These are phyloP conservation scores for Boechera divaricarpa DNA, from an alignment of 345 rosid species.

Conservation along the genomic window DNA sequence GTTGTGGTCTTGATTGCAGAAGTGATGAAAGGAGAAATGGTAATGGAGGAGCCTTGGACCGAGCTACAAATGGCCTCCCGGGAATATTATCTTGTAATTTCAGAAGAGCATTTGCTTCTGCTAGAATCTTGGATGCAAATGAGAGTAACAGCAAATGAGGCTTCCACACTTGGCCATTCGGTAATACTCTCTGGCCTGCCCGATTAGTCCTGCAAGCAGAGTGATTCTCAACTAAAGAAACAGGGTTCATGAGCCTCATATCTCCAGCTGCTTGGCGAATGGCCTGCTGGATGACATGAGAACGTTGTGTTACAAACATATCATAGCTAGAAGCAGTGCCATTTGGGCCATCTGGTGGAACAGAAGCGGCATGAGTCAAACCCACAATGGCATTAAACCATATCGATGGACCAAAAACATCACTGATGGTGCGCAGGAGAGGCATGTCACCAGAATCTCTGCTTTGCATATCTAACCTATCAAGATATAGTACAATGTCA, in stretches of 20 bases:
- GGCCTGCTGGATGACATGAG: slow-evolving; percentile 95
- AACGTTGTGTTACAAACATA: slow-evolving; percentile 96
- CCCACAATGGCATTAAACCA: slow-evolving; percentile 99
- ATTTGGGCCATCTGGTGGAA: slow-evolving; percentile 98
- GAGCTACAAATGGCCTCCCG: slow-evolving; percentile 73
- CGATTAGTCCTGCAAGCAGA: slow-evolving; percentile 98
- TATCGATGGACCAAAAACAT: slow-evolving; percentile 89
- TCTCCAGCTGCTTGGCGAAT: slow-evolving; percentile 99
- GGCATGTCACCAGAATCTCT: slow-evolving; percentile 97
- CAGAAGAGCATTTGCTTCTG: slow-evolving; percentile 86
- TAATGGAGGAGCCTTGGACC: slow-evolving; percentile 81
- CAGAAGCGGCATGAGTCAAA: slow-evolving; percentile 98
- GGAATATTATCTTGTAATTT: slow-evolving; percentile 90
- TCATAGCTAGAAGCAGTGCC: slow-evolving; percentile 95
- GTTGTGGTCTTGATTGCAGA: slow-evolving; percentile 89
- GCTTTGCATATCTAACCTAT: slow-evolving; percentile 94
- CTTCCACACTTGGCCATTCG: slow-evolving; percentile 99
- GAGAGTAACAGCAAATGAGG: slow-evolving; percentile 95
- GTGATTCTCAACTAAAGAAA: slow-evolving; percentile 96
- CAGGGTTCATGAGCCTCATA: slow-evolving; percentile 99
- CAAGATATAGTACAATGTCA: slow-evolving; percentile 96
- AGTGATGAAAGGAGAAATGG: slow-evolving; percentile 91
- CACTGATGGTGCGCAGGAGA: slow-evolving; percentile 87
- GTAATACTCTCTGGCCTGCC: slow-evolving; percentile 97
- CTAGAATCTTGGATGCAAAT: slow-evolving; percentile 97